Percentiles rank a stretch among this genome's conserved stretches.
phyloP scores from a whole-genome alignment of 441 rosid species.

The Populus hybrid region DNA sequence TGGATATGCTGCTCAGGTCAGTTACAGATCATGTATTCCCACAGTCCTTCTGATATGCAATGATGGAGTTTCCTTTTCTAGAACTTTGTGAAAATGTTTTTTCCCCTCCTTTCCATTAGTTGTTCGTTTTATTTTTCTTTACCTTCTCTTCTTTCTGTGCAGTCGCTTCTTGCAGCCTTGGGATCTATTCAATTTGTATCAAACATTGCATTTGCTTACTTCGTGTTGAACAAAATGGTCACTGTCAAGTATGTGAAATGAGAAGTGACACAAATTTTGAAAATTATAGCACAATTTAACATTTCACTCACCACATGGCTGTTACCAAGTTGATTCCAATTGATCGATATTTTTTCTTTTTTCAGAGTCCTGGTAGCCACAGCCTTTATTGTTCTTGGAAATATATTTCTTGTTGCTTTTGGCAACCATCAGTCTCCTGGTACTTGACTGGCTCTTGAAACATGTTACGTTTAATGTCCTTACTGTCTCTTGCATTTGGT shows the following conservation, averaged over 20 bases:
- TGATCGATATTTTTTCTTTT: slow-evolving; percentile 15
- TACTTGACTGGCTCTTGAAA: slow-evolving; percentile 27
- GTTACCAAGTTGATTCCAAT: slow-evolving; percentile 16
- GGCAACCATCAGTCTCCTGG: slow-evolving; percentile 99
- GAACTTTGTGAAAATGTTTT: neutral
- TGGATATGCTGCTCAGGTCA: slow-evolving; percentile 99
- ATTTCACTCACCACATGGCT: slow-evolving; percentile 6
- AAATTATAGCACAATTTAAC: neutral
- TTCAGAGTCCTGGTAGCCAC: slow-evolving; percentile 88
- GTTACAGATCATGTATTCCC: slow-evolving; percentile 15
- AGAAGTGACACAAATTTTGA: slow-evolving; percentile 25
- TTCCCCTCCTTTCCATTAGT: neutral
- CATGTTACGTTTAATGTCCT: neutral
- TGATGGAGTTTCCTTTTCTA: neutral
- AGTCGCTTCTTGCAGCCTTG: slow-evolving; percentile 98
- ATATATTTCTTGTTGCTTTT: slow-evolving; percentile 88
- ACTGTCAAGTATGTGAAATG: slow-evolving; percentile 76
- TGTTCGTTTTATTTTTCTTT: slow-evolving; percentile 7
- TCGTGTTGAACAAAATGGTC: slow-evolving; percentile 83
- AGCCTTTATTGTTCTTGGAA: slow-evolving; percentile 92
- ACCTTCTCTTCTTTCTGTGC: slow-evolving; percentile 29
- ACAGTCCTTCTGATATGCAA: neutral
- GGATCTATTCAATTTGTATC: slow-evolving; percentile 97
- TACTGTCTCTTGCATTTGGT: neutral
- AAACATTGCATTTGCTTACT: slow-evolving; percentile 94